These are phyloP conservation scores for Cyclotella baltica DNA, from an alignment of 108 stramenopile species.

Conservation along the genomic window DNA sequence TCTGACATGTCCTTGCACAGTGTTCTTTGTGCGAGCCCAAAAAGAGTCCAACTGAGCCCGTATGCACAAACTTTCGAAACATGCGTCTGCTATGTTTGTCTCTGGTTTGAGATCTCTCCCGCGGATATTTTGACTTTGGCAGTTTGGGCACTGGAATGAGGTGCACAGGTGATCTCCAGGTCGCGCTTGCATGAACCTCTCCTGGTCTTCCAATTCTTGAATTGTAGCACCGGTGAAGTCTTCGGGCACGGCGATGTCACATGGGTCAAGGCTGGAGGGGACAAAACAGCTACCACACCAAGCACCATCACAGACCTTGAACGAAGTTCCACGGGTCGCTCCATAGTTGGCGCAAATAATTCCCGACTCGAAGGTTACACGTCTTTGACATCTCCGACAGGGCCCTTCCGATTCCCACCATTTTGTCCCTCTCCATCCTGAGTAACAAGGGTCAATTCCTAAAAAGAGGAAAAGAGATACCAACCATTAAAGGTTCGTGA, in stretches of 20 bases:
- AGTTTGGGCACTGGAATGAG: too few relatives aligned
- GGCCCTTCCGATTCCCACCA: too few relatives aligned
- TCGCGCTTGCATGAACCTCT: constrained; percentile 9
- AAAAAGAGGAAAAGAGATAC: background rate
- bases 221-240: constrained; percentile 11
- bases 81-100: background rate
- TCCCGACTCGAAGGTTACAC: background rate
- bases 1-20: background rate
- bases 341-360: constrained; percentile 28
- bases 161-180: constrained; percentile 14
- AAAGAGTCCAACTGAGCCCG: constrained; percentile 9
- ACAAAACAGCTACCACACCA: constrained; percentile 17
- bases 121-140: too few relatives aligned
- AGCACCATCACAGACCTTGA: background rate
- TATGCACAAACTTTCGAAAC: background rate
- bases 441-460: background rate
- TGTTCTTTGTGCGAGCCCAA: constrained; percentile 11
- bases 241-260: background rate
- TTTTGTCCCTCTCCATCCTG: too few relatives aligned
- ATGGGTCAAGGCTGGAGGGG: too few relatives aligned
- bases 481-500: background rate
- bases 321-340: background rate
- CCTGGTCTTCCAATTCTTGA: too few relatives aligned
- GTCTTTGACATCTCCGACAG: constrained; percentile 5
- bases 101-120: background rate